Evolutionary conservation across 1,284 basidiomycete species (phyloP).

Genomic region (Anthracocystis panici-leucophaei): DNA sequence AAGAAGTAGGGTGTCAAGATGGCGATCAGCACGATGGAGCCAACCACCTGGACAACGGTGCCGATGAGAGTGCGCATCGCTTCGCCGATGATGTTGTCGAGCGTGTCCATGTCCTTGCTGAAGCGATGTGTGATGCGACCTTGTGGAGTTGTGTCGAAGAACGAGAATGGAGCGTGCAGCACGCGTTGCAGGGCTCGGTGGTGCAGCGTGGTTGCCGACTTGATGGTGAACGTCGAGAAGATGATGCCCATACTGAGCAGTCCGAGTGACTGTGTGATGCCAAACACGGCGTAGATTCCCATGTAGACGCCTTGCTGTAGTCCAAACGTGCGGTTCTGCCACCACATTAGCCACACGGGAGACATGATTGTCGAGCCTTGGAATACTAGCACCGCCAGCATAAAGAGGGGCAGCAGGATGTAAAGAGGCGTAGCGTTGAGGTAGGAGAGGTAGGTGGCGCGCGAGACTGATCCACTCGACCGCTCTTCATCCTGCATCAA

Average conservation of each 20-base stretch:
- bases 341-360: constrained; percentile 49
- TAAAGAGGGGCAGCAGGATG: constrained; percentile 32
- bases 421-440: constrained; percentile 25
- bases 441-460: constrained; percentile 40
- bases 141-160: constrained; percentile 56
- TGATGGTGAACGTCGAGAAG: constrained; percentile 40
- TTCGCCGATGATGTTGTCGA: constrained; percentile 73
- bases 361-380: constrained; percentile 44
- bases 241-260: constrained; percentile 49
- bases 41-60: constrained; percentile 78
- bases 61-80: constrained; percentile 80
- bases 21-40: constrained; percentile 81
- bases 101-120: constrained; percentile 65
- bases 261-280: constrained; percentile 32
- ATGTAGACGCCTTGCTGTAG: constrained; percentile 44
- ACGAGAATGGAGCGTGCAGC: constrained; percentile 48
- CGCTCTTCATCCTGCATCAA: constrained; percentile 45
- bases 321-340: constrained; percentile 20
- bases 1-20: constrained; percentile 87
- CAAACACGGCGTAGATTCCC: constrained; percentile 48
- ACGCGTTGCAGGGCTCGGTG: constrained; percentile 34
- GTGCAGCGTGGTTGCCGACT: constrained; percentile 30
- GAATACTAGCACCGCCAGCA: constrained; percentile 27
- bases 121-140: constrained; percentile 56
- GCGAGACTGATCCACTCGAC: constrained; percentile 25